phyloP scores from a whole-genome alignment of 306 rosid species.

The Pterocarpus macrocarpus region DNA sequence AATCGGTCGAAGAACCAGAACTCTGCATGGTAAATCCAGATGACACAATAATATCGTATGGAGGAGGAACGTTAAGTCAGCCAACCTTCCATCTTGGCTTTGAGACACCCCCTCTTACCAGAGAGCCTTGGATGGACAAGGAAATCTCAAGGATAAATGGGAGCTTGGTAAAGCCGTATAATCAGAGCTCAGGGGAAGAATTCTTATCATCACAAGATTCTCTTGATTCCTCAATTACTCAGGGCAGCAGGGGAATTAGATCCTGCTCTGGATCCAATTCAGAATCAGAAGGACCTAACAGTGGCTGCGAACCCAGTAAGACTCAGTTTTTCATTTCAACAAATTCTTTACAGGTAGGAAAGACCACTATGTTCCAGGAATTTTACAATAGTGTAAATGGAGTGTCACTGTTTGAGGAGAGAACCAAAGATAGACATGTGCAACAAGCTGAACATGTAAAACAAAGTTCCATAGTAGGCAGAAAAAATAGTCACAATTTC shows the following conservation, averaged over 20 bases:
- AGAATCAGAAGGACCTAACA: conserved; percentile 69
- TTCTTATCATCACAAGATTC: conserved; percentile 82
- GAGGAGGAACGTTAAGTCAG: conserved; percentile 43
- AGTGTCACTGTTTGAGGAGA: conserved; percentile 52
- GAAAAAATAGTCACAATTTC: conserved; percentile 49
- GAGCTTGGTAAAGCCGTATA: conserved; percentile 47
- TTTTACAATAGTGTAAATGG: conserved; percentile 63
- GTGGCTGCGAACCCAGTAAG: conserved; percentile 49
- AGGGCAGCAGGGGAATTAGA: conserved; percentile 60
- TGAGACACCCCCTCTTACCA: conserved; percentile 49
- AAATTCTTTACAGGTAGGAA: conserved; percentile 51
- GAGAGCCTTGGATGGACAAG: conserved; percentile 51
- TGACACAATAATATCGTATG: conserved; percentile 56
- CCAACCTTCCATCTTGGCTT: conserved; percentile 55
- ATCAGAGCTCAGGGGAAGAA: conserved; percentile 69
- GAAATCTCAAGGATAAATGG: conserved; percentile 48
- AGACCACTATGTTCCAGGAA: conserved; percentile 57
- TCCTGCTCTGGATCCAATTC: conserved; percentile 68
- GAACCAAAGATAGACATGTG: conserved; percentile 51
- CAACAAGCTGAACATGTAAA: conserved; percentile 45
- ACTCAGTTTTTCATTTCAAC: conserved; percentile 51
- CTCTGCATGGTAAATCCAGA: conserved; percentile 54
- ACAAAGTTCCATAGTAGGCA: conserved; percentile 49
- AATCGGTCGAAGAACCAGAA: conserved; percentile 59
- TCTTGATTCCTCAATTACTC: conserved; percentile 74